These are phyloP conservation scores for Millerozyma acaciae DNA, from an alignment of 805 yeast genomes.

Conservation along the genomic window DNA sequence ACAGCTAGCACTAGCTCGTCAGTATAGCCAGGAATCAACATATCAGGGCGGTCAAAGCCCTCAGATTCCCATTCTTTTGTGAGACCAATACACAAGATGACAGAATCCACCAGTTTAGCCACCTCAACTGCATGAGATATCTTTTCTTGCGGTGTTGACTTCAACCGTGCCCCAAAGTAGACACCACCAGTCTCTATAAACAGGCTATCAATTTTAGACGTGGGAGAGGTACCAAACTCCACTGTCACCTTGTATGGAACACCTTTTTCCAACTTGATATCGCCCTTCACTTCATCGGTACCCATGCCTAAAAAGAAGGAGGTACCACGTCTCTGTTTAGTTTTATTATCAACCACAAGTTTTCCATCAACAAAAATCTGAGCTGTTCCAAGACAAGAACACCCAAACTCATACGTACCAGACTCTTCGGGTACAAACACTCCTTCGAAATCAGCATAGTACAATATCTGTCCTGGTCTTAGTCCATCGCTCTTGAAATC, in stretches of 20 bases:
- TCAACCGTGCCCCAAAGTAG: conserved; percentile 20
- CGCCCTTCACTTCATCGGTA: conserved; percentile 46
- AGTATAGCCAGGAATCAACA: conserved; percentile 50
- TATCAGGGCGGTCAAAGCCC: conserved; percentile 49
- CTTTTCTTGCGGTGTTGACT: conserved; percentile 18
- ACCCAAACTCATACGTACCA: conserved; percentile 50
- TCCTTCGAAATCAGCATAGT: conserved; percentile 44
- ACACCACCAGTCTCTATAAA: conserved; percentile 20
- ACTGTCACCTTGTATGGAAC: conserved; percentile 41
- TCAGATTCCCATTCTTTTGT: conserved; percentile 57
- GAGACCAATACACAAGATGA: conserved; percentile 48
- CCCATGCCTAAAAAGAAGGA: conserved; percentile 52
- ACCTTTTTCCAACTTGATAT: conserved; percentile 40
- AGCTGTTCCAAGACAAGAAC: conserved; percentile 52
- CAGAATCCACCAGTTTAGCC: conserved; percentile 52
- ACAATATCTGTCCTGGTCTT: conserved; percentile 19
- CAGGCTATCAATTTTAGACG: conserved; percentile 20
- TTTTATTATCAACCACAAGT: conserved; percentile 53
- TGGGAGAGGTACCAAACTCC: conserved; percentile 50
- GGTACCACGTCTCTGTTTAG: conserved; percentile 46
- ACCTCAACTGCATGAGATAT: conserved; percentile 40
- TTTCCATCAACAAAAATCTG: conserved; percentile 49
- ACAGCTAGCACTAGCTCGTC: conserved; percentile 45
- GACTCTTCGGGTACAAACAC: conserved; percentile 43
- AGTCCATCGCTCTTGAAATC: conserved; percentile 20